phyloP scores from a whole-genome alignment of 2,329 filamentous ascomycete species.

The Amauroascus verrucosus region DNA sequence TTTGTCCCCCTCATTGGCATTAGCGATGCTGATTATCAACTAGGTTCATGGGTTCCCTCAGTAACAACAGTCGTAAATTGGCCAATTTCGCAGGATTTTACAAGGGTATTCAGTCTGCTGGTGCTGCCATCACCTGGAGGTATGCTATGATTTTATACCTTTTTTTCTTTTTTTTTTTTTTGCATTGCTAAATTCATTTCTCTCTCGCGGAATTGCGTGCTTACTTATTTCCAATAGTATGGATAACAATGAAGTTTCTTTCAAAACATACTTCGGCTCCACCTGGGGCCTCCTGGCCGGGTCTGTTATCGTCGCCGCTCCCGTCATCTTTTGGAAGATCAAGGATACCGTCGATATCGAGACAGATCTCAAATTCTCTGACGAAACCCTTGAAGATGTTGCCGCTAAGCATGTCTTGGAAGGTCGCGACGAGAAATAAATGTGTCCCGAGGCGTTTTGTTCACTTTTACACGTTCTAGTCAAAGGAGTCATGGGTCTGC shows the following conservation, averaged over 20 bases:
- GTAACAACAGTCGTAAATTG: constrained; percentile 83
- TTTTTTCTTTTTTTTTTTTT: not conserved
- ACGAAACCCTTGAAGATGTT: constrained; percentile 70
- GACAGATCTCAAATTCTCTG: constrained; percentile 73
- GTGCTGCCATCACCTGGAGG: constrained; percentile 52
- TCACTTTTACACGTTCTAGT: not conserved
- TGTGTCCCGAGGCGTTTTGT: not conserved
- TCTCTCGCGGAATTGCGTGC: not conserved
- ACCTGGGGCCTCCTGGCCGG: constrained; percentile 67
- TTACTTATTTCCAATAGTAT: constrained; percentile 48
- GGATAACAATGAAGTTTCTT: constrained; percentile 53
- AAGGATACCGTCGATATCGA: constrained; percentile 71
- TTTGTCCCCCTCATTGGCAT: not conserved
- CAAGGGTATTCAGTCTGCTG: constrained; percentile 83
- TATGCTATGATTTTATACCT: constrained; percentile 20
- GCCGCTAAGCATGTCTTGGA: constrained; percentile 13
- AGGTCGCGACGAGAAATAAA: constrained; percentile 3
- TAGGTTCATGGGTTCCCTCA: constrained; percentile 83
- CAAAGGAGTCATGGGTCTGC: not conserved
- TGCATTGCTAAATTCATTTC: not conserved
- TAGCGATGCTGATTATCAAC: not conserved
- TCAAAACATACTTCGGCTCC: constrained; percentile 60
- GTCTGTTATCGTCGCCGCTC: constrained; percentile 66
- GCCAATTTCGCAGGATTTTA: constrained; percentile 89
- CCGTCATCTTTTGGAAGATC: constrained; percentile 69